phyloP scores from a whole-genome alignment of 331 rosid genomes.

The Malus hybrid region DNA sequence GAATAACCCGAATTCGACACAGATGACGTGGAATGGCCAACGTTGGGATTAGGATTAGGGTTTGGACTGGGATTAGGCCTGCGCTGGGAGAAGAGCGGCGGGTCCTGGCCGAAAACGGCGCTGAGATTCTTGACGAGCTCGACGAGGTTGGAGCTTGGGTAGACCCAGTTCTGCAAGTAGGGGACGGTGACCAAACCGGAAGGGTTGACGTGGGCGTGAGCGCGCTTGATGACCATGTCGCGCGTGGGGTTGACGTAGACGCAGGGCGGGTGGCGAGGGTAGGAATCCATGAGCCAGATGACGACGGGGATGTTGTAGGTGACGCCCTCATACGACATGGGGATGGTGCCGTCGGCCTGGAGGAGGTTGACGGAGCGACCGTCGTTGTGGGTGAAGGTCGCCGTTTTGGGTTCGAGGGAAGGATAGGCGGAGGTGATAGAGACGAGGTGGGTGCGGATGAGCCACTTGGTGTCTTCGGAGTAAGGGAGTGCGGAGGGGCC shows the following conservation, averaged over 20 bases:
- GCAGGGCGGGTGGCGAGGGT: constrained; percentile 84
- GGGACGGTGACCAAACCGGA: constrained; percentile 72
- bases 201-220: constrained; percentile 67
- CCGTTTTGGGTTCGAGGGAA: constrained; percentile 78
- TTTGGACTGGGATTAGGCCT: constrained; percentile 27
- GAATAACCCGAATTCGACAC: neutral
- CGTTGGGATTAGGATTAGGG: constrained; percentile 23
- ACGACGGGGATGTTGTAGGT: constrained; percentile 88
- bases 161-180: constrained; percentile 71
- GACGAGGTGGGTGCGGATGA: constrained; percentile 77
- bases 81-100: constrained; percentile 87
- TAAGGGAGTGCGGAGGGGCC: constrained; percentile 89
- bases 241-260: constrained; percentile 89
- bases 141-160: constrained; percentile 68
- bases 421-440: constrained; percentile 46
- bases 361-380: constrained; percentile 91
- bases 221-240: constrained; percentile 91
- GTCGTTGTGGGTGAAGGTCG: constrained; percentile 84
- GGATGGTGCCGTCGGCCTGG: constrained; percentile 87
- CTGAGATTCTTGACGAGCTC: constrained; percentile 58
- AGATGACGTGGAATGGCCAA: neutral
- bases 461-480: constrained; percentile 77
- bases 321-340: constrained; percentile 58
- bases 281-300: constrained; percentile 86
- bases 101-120: constrained; percentile 53